Conservation (phyloP, 371 early-diverging fungal genomes). For the Rhizopus arrhizus region DNA sequence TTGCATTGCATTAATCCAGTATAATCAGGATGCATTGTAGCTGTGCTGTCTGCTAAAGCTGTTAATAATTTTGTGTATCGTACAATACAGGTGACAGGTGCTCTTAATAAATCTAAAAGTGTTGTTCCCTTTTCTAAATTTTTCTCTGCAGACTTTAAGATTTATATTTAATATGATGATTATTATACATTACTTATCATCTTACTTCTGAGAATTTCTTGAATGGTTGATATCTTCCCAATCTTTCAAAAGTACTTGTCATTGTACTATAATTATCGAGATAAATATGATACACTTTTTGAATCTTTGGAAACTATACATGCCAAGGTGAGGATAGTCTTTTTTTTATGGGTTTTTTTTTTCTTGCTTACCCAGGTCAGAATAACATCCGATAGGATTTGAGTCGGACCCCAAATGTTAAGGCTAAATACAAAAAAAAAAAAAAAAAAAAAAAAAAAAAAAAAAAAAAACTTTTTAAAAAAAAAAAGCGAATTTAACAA, state of each 20-base stretch:
- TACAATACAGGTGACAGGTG: constrained; percentile 37
- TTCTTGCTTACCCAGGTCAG: constrained; percentile 39
- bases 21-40: constrained; percentile 54
- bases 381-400: constrained; percentile 53
- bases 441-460: neutral
- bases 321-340: neutral
- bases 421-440: constrained; percentile 24
- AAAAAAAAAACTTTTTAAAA: neutral
- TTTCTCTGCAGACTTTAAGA: constrained; percentile 6
- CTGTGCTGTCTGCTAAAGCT: constrained; percentile 37
- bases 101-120: constrained; percentile 37
- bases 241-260: constrained; percentile 40
- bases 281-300: constrained; percentile 32
- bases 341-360: constrained; percentile 7
- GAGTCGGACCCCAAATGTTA: constrained; percentile 57
- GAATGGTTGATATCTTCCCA: constrained; percentile 44
- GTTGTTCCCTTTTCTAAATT: constrained; percentile 15
- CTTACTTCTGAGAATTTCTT: constrained; percentile 50
- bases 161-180: neutral
- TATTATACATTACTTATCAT: neutral
- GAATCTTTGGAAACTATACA: constrained; percentile 32
- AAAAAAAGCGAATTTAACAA: neutral
- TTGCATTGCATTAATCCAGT: constrained; percentile 36
- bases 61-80: constrained; percentile 31
- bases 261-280: constrained; percentile 38